These are phyloP conservation scores for Epichloe coenophiala DNA, from an alignment of 2,329 filamentous ascomycete genomes.

Conservation along the genomic window DNA sequence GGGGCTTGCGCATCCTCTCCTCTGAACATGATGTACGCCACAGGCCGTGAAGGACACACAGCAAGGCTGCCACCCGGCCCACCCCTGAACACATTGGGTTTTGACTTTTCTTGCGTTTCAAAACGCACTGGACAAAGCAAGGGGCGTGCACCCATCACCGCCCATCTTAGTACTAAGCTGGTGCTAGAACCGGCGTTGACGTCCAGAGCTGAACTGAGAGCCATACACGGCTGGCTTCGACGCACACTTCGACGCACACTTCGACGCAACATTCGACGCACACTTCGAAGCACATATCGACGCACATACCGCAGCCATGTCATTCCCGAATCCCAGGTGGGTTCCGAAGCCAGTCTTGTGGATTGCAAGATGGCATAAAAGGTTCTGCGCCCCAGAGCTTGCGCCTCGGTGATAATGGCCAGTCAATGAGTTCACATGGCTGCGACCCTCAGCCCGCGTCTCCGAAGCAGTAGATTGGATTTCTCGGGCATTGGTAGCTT, in stretches of 20 bases:
- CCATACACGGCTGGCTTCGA: conserved; percentile 4
- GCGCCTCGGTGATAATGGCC: not conserved
- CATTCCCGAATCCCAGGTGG: conserved; percentile 1
- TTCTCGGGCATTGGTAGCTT: not conserved
- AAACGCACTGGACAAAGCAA: not conserved
- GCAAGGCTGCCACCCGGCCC: not conserved
- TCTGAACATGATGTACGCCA: not conserved
- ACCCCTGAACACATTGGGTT: not conserved
- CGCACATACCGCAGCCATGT: conserved; percentile 2
- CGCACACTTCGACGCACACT: not conserved
- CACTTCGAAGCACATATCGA: not conserved
- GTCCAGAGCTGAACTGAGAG: conserved; percentile 6
- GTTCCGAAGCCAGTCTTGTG: not conserved
- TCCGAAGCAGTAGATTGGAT: not conserved
- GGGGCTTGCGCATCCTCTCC: not conserved
- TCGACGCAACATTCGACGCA: too few relatives aligned
- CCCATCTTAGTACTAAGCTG: not conserved
- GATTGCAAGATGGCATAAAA: conserved; percentile 5
- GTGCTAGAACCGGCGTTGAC: conserved; percentile 2
- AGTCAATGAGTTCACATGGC: not conserved
- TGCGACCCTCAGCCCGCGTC: not conserved
- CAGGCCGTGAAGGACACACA: not conserved
- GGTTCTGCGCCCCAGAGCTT: conserved; percentile 1
- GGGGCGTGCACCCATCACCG: not conserved
- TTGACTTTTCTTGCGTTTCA: not conserved